Evolutionary conservation across 2,329 filamentous ascomycete species (phyloP).

Genomic region (Alternaria sp.): DNA sequence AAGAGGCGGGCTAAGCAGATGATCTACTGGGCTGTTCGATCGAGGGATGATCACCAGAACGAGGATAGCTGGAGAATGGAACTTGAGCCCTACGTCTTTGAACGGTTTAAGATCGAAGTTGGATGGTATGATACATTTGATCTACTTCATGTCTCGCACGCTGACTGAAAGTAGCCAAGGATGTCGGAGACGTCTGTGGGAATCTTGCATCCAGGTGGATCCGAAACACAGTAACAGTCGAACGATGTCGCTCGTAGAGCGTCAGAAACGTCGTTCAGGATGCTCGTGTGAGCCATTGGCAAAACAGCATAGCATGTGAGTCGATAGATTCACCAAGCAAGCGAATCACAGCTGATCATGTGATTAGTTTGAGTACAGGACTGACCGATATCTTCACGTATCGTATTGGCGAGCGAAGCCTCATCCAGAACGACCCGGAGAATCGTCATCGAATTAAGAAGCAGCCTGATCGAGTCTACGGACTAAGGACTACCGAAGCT

Average conservation of each 20-base stretch:
- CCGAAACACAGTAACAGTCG: constrained; percentile 11
- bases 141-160: neutral
- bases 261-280: constrained; percentile 13
- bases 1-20: constrained; percentile 10
- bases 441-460: neutral
- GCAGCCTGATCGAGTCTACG: constrained; percentile 22
- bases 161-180: neutral
- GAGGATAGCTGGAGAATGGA: constrained; percentile 19
- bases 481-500: neutral
- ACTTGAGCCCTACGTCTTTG: constrained; percentile 17
- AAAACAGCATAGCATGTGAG: constrained; percentile 4
- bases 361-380: constrained; percentile 10
- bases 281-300: constrained; percentile 15
- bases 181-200: neutral
- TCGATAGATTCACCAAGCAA: neutral
- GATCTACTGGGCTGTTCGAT: neutral
- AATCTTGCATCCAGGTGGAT: constrained; percentile 1
- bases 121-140: constrained; percentile 18
- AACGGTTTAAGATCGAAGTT: constrained; percentile 26
- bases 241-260: constrained; percentile 9
- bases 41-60: constrained; percentile 6
- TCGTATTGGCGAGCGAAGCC: constrained; percentile 12
- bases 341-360: neutral
- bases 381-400: constrained; percentile 15
- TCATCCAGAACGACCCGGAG: neutral